phyloP scores from a whole-genome alignment of 176 grass and related monocot species.

The Carex littledalei region DNA sequence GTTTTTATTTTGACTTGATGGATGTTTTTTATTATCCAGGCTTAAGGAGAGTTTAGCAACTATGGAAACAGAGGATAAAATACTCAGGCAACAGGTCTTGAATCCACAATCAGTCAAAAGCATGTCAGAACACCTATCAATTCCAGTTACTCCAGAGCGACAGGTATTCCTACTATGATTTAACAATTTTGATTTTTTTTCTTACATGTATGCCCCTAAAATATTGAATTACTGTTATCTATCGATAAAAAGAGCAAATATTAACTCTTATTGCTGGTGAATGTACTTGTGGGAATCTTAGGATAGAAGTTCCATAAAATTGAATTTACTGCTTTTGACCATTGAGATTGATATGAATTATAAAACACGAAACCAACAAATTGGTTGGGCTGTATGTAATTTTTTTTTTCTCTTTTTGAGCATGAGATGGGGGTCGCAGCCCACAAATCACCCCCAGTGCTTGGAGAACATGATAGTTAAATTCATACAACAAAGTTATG shows the following conservation, averaged over 20 bases:
- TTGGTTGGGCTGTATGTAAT: not conserved
- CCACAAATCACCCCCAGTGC: not conserved
- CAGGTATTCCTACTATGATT: conserved; percentile 27
- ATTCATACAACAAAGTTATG: not conserved
- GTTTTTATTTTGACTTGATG: not conserved
- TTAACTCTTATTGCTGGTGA: not conserved
- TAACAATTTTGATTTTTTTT: not conserved
- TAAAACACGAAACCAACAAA: not conserved
- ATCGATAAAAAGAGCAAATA: not conserved
- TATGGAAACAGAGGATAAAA: conserved; percentile 86
- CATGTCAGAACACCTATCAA: conserved; percentile 96
- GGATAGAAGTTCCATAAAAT: not conserved
- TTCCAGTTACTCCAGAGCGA: conserved; percentile 69
- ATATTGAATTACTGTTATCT: not conserved
- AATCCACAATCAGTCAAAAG: conserved; percentile 56
- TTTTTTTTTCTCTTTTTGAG: not conserved
- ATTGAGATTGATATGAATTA: not conserved
- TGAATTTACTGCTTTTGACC: not conserved
- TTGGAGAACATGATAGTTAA: not conserved
- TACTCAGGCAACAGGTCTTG: conserved; percentile 68
- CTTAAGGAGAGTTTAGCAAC: conserved; percentile 82
- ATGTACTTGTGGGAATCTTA: not conserved
- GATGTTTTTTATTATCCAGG: conserved; percentile 37
- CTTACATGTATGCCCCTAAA: not conserved
- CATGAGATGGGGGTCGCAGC: not conserved